Base-by-base conservation (phyloP, 768 basidiomycete genomes). In the Punctularia strigosozonata region DNA sequence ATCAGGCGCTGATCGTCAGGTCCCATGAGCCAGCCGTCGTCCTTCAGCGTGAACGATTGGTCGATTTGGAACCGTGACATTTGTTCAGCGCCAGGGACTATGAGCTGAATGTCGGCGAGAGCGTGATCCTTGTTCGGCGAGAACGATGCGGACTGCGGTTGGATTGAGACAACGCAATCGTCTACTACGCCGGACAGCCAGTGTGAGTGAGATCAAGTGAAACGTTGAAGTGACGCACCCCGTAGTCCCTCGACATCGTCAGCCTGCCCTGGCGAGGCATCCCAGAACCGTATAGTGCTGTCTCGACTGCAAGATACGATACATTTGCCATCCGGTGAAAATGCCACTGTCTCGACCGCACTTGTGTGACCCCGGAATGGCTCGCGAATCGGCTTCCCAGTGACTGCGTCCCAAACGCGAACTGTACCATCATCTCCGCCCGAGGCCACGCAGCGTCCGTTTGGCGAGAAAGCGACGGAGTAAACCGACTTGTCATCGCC, bases 401-500 rank as follows among this genome's bases (percentile, higher is more conserved):
- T 42, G 13, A 14, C 20, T 1, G 41, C 43, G 26, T 48, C 37
- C 51, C 52, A 54, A 3, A 52, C 34, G 15, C 36, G 30, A 2
- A 43, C 40, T 15, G 35, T 21, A 18, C 19, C 20, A 18, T 41
- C 40, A 22, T 13, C 13, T 19, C 32, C 36, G n/a, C 40, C 47
- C 12, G 45, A 43, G 30, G 46, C 40, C 18, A 53, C 12, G 6
- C 26, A 39, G 20, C 19, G 17, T 8, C 44, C 41, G 37, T 51
- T 43, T 6, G 43, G 39, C 3, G 47, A 46, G 42, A 38, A 52
- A 8, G 32, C 44, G 38, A 45, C 42, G 17, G 36, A 33, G 31
- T 37, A 31, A 24, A 52, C 40, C 4, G 34, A 30, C 25, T 38
- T 47, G 14, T 28, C 23, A 36, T 55, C 50, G 1, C 50, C 51